A percentile compares a stretch with the other conserved stretches of the same genome.
Conservation (phyloP, 2,329 filamentous ascomycete genomes). For the Blastomyces silverae region DNA sequence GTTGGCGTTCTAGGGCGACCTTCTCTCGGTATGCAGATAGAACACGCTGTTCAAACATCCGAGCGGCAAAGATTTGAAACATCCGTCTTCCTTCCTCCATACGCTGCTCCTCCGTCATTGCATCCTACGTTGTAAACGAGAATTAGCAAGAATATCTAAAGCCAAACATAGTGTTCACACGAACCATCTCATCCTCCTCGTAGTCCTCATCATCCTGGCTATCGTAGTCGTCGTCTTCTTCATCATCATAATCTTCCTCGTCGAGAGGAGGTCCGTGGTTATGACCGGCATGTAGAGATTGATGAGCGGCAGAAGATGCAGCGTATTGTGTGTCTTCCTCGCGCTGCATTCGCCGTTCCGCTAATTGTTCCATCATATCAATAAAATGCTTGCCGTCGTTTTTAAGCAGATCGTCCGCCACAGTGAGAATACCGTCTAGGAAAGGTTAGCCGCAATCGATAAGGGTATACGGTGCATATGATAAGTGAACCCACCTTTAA, state of each 20-base stretch:
- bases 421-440: conserved; percentile 87
- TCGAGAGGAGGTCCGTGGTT: conserved; percentile 67
- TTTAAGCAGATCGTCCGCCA: conserved; percentile 95
- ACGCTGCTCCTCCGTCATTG: conserved; percentile 95
- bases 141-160: conserved; percentile 35
- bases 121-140: conserved; percentile 56
- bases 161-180: conserved; percentile 21
- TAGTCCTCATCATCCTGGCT: conserved; percentile 59
- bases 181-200: conserved; percentile 59
- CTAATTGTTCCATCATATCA: conserved; percentile 99
- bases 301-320: conserved; percentile 53
- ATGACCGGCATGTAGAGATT: conserved; percentile 60
- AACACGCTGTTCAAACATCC: conserved; percentile 98
- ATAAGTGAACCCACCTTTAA: conserved; percentile 58
- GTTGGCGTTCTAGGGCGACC: conserved; percentile 84
- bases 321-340: conserved; percentile 79
- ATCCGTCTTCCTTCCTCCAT: conserved; percentile 98
- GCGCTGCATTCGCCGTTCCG: conserved; percentile 92
- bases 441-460: conserved; percentile 24
- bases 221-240: conserved; percentile 66
- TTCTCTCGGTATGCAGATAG: conserved; percentile 97
- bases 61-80: conserved; percentile 98
- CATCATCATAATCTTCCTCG: conserved; percentile 65
- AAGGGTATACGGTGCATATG: neutral
- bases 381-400: conserved; percentile 99